These are phyloP conservation scores for Phytophthora europaea DNA, from an alignment of 352 stramenopile genomes.

Conservation along the genomic window DNA sequence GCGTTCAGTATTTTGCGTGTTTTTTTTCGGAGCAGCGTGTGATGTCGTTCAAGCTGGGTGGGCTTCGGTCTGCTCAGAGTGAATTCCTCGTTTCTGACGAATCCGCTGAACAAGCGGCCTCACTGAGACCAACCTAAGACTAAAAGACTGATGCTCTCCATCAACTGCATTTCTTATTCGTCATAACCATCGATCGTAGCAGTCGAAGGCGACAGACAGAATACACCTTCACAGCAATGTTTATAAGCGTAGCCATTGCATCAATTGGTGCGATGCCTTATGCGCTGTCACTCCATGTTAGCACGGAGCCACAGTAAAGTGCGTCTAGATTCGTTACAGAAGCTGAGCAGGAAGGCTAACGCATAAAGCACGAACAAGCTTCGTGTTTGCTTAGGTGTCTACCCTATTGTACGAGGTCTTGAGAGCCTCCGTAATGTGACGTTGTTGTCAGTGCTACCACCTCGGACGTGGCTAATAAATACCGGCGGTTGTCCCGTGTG, in stretches of 20 bases:
- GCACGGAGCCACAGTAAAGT: too few species aligned
- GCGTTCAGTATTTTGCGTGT: neutral
- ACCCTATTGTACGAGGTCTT: conserved; percentile 19
- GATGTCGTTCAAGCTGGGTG: conserved; percentile 83
- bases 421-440: conserved; percentile 13
- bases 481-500: conserved; percentile 16
- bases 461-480: conserved; percentile 43
- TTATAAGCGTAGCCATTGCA: too few species aligned
- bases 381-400: neutral
- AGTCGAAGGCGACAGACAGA: neutral
- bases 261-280: too few species aligned
- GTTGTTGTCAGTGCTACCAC: conserved; percentile 18
- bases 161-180: conserved; percentile 5
- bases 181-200: neutral
- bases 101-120: conserved; percentile 88
- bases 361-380: neutral
- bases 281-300: too few species aligned
- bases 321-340: too few species aligned
- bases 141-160: conserved; percentile 79
- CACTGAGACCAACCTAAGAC: conserved; percentile 89
- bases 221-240: neutral
- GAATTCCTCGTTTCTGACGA: conserved; percentile 93
- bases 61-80: conserved; percentile 63
- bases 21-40: conserved; percentile 44
- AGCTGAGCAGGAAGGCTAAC: too few species aligned